phyloP scores from a whole-genome alignment of 495 filamentous ascomycete species.

The Podospora appendiculata region DNA sequence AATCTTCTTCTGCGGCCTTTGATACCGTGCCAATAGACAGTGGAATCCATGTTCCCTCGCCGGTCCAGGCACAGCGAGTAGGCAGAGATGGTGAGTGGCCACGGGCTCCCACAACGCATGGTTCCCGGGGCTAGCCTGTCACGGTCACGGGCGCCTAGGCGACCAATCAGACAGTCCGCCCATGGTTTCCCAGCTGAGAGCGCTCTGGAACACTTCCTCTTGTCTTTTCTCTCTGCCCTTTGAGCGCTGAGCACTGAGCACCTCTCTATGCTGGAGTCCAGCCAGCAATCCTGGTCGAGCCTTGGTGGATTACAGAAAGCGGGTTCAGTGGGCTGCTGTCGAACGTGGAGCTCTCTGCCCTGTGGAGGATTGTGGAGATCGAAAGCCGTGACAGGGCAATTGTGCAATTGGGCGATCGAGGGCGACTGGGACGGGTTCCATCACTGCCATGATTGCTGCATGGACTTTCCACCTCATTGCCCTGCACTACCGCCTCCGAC shows the following conservation, averaged over 20 bases:
- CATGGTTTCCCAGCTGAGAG: slow-evolving; percentile 11
- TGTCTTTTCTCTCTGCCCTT: not conserved
- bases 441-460: no score
- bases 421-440: no score
- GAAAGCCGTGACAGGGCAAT: slow-evolving; percentile 12
- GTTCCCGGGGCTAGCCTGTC: slow-evolving; percentile 14
- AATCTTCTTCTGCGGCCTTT: no score
- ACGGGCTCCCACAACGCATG: not conserved
- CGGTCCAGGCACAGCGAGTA: slow-evolving; percentile 3
- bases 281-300: not conserved
- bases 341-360: no score
- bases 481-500: no score
- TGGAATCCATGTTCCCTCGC: no score
- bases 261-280: no score
- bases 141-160: slow-evolving; percentile 34
- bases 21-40: no score
- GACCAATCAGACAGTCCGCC: slow-evolving; percentile 29
- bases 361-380: slow-evolving; percentile 5
- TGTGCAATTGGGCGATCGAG: slow-evolving; percentile 3
- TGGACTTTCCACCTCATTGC: no score
- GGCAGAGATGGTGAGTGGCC: slow-evolving; percentile 8
- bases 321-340: no score
- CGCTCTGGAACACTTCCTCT: not conserved
- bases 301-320: no score
- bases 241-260: not conserved